Conservation (phyloP, 257 asterid species). For the Haberlea rhodopensis region DNA sequence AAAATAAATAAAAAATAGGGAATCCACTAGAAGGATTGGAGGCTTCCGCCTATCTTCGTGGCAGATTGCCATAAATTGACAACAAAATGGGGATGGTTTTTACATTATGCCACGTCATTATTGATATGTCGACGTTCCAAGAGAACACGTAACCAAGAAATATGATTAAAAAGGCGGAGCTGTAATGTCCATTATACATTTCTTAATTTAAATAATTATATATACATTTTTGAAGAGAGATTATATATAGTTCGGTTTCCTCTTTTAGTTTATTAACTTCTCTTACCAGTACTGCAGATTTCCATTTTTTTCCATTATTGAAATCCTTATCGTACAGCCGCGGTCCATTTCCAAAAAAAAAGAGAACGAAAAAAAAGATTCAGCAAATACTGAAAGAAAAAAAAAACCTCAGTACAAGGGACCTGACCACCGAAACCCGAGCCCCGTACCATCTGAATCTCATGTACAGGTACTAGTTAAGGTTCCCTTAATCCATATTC, state of each 20-base stretch:
- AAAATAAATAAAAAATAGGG: too few relatives aligned
- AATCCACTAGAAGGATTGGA: too few relatives aligned
- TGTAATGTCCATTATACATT: too few relatives aligned
- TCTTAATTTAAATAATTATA: too few relatives aligned
- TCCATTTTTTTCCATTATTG: background rate
- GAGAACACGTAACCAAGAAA: background rate
- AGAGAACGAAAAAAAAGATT: conserved; percentile 7
- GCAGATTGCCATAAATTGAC: too few relatives aligned
- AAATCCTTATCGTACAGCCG: background rate
- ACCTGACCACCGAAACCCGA: conserved; percentile 27
- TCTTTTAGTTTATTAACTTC: background rate
- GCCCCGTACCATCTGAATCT: conserved; percentile 31
- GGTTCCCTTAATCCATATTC: background rate
- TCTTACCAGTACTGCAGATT: background rate
- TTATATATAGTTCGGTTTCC: too few relatives aligned
- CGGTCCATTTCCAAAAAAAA: background rate
- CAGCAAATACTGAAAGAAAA: too few relatives aligned
- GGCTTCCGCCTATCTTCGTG: too few relatives aligned
- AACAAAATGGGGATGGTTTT: too few relatives aligned
- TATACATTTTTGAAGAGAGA: too few relatives aligned
- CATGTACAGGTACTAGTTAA: conserved; percentile 26
- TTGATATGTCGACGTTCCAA: background rate
- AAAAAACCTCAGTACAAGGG: conserved; percentile 13
- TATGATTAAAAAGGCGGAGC: background rate
- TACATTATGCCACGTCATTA: too few relatives aligned